Conservation (phyloP, 1,139 yeast species). For the Pichia sp. region DNA sequence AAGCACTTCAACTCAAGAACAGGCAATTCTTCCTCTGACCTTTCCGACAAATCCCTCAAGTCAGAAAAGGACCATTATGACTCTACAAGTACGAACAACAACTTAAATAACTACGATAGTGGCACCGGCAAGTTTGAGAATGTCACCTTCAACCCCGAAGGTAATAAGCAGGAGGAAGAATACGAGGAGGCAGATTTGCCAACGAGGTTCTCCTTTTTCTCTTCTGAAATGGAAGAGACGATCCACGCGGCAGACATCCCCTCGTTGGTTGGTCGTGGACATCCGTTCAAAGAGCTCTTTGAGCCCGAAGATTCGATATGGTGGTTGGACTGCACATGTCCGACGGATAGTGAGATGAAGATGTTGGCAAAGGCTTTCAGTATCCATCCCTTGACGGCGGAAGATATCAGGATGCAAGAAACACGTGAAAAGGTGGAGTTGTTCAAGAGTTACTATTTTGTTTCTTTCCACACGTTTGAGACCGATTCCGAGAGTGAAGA, state of each 20-base stretch:
- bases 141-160: slow-evolving; percentile 17
- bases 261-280: slow-evolving; percentile 60
- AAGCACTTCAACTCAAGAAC: slow-evolving; percentile 11
- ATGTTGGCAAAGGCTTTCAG: slow-evolving; percentile 52
- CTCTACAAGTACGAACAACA: background rate
- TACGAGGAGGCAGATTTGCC: slow-evolving; percentile 37
- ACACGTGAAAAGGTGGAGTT: slow-evolving; percentile 81
- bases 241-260: slow-evolving; percentile 85
- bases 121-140: background rate
- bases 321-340: slow-evolving; percentile 64
- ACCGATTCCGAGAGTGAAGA: slow-evolving; percentile 74
- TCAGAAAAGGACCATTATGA: background rate
- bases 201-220: slow-evolving; percentile 79
- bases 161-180: slow-evolving; percentile 15
- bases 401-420: slow-evolving; percentile 81
- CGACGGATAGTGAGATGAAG: slow-evolving; percentile 36
- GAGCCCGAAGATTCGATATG: slow-evolving; percentile 56
- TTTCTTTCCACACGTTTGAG: slow-evolving; percentile 79
- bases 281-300: slow-evolving; percentile 63
- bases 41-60: slow-evolving; percentile 8
- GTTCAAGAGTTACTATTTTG: slow-evolving; percentile 70
- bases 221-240: slow-evolving; percentile 78
- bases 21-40: slow-evolving; percentile 11
- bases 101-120: background rate
- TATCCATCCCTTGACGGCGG: slow-evolving; percentile 81